phyloP scores from a whole-genome alignment of 2,329 filamentous ascomycete species.

The Alternaria arbusti region DNA sequence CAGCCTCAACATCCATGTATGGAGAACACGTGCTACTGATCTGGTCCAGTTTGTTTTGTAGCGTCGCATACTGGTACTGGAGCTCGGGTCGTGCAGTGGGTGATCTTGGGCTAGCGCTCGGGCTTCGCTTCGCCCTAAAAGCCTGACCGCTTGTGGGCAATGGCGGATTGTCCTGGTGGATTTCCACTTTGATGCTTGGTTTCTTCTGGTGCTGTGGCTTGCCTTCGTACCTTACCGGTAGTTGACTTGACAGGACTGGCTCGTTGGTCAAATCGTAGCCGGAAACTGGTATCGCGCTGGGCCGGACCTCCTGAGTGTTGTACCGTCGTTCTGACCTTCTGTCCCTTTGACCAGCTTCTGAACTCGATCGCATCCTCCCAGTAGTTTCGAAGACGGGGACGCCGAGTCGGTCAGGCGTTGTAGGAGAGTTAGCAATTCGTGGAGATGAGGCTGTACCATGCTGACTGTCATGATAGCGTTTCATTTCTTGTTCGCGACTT shows the following conservation, averaged over 20 bases:
- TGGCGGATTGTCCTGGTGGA: slow-evolving; percentile 26
- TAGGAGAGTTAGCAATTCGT: slow-evolving; percentile 1
- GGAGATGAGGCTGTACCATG: not conserved
- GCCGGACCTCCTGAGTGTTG: slow-evolving; percentile 25
- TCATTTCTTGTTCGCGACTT: slow-evolving; percentile 30
- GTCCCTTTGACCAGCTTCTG: slow-evolving; percentile 7
- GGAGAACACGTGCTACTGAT: slow-evolving; percentile 22
- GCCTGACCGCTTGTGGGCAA: not conserved
- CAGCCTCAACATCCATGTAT: slow-evolving; percentile 28
- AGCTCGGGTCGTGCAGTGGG: slow-evolving; percentile 23
- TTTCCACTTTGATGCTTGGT: slow-evolving; percentile 31
- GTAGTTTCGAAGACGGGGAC: slow-evolving; percentile 27
- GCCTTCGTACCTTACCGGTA: not conserved
- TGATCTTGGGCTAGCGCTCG: slow-evolving; percentile 25
- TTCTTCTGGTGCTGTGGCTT: slow-evolving; percentile 14
- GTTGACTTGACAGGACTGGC: slow-evolving; percentile 12
- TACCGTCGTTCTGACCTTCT: slow-evolving; percentile 12
- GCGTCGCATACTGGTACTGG: slow-evolving; percentile 22
- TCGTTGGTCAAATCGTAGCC: slow-evolving; percentile 16
- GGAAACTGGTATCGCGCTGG: slow-evolving; percentile 5
- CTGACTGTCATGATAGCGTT: slow-evolving; percentile 24
- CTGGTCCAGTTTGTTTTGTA: slow-evolving; percentile 26
- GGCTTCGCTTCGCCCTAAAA: slow-evolving; percentile 15
- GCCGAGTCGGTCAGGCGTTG: slow-evolving; percentile 25
- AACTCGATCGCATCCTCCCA: slow-evolving; percentile 16